Evolutionary conservation across 1,284 basidiomycete genomes (phyloP).

Genomic region (Termitomyces sp.): DNA sequence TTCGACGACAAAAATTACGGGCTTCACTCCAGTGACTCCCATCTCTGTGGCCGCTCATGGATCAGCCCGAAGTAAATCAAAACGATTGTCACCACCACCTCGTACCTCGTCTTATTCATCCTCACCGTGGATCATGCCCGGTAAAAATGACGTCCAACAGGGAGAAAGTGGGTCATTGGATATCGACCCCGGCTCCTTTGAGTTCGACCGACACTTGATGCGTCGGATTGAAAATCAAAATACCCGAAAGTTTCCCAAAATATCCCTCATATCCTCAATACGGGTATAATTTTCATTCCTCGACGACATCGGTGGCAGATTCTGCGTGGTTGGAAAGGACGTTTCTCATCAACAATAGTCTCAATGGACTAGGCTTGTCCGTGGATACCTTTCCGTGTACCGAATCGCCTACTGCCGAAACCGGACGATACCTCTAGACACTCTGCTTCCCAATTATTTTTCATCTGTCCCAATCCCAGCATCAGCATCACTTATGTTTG

Average conservation of each 20-base stretch:
- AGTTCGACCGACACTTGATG: slow-evolving; percentile 31
- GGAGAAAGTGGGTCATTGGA: slow-evolving; percentile 26
- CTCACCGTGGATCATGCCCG: slow-evolving; percentile 30
- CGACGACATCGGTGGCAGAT: neutral
- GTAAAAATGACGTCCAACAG: slow-evolving; percentile 22
- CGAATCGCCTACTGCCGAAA: slow-evolving; percentile 1
- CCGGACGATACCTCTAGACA: slow-evolving; percentile 1
- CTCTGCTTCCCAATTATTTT: neutral
- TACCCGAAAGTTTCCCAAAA: slow-evolving; percentile 16
- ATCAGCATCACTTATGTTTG: slow-evolving; percentile 15
- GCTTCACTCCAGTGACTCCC: slow-evolving; percentile 26
- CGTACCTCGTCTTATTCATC: slow-evolving; percentile 27
- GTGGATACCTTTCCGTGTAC: slow-evolving; percentile 2
- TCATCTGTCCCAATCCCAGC: slow-evolving; percentile 12
- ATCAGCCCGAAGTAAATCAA: slow-evolving; percentile 13
- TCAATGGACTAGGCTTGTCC: slow-evolving; percentile 10
- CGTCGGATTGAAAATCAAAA: slow-evolving; percentile 31
- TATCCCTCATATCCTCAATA: slow-evolving; percentile 12
- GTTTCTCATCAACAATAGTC: neutral
- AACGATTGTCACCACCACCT: slow-evolving; percentile 26
- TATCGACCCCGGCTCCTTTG: slow-evolving; percentile 24
- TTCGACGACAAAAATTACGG: slow-evolving; percentile 26
- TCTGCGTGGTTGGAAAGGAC: neutral
- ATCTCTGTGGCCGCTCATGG: slow-evolving; percentile 17
- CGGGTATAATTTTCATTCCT: slow-evolving; percentile 6